Base-by-base conservation (phyloP, 2,329 filamentous ascomycete species). In the Endoconidiophora laricicola region DNA sequence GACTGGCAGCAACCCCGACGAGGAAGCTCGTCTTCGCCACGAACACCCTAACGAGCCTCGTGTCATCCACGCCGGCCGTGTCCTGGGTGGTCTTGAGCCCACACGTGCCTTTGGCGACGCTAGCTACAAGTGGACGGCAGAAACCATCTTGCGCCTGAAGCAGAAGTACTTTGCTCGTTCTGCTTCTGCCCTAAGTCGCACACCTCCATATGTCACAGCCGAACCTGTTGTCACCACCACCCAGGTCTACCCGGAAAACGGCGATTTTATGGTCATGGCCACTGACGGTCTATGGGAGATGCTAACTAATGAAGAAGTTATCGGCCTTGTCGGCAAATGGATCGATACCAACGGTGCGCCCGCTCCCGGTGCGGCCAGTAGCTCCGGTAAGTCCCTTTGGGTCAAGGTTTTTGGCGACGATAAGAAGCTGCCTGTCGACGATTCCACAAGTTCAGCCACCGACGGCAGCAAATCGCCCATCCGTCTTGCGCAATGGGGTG, bases 241-340 rank as follows among this genome's bases (percentile, higher is more conserved):
- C 43, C 83, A 91, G 63, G 81, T 98, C 48, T 74, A 90, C 58
- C 91, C 91, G 1, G 78, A 86, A 49, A 85, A 85, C 55, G 88
- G 90, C 43, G 91, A 98, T 62, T 98, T 98, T 59, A 72, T 98
- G 10, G 90, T 98, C 54, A 81, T 98, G 72, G 91, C 91, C 20
- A 95, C 91, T 0, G 91, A 98, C 61, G 91, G 91, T 3, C 73
- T 98, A 1, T 98, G 91, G 91, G 91, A 98, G 66, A 96, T 96
- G 91, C 73, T 98, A 54, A 95, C 86, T 44, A 98, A 96, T 59
- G 91, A 98, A 62, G 91, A 98, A 68, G 91, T 95, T 1, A 84
- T 98, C 46, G 91, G 91, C 0, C 76, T 98, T 2, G 91, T 98
- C 3, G 93, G 90, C 14, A 86, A 94, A 64, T 98, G 91, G 91